Percentiles rank a stretch among this genome's conserved stretches.
Evolutionary conservation across 108 stramenopile species (phyloP).

Genomic region (Cylindrotheca fusiformis): DNA sequence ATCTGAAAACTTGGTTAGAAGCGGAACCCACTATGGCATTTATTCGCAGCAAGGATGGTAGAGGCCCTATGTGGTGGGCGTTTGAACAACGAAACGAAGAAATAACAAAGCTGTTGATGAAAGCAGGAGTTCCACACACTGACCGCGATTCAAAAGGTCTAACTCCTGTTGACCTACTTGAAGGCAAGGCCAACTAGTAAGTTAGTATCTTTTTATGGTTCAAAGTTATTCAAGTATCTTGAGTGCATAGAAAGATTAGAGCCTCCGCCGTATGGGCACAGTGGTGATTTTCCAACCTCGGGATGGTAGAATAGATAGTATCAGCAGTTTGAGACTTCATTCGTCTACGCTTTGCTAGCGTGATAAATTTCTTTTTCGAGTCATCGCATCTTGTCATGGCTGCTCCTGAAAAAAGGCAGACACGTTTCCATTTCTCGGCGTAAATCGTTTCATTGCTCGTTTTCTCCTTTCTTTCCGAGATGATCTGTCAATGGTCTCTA

Average conservation of each 20-base stretch:
- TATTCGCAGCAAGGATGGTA: conserved; percentile 82
- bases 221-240: no score
- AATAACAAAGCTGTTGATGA: conserved; percentile 79
- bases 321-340: no score
- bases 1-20: conserved; percentile 63
- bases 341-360: no score
- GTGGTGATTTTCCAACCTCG: no score
- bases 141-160: conserved; percentile 78
- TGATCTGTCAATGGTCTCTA: conserved; percentile 1
- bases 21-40: conserved; percentile 74
- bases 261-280: no score
- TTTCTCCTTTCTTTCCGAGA: conserved; percentile 9
- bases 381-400: no score
- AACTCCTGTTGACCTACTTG: conserved; percentile 73
- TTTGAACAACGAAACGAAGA: conserved; percentile 79
- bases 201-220: no score
- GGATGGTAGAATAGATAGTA: no score
- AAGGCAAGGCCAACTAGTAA: conserved; percentile 26
- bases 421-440: no score
- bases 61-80: conserved; percentile 93
- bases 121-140: conserved; percentile 72
- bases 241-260: no score
- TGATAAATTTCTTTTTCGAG: no score
- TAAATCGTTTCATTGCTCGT: not conserved
- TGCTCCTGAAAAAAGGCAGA: no score